Evolutionary conservation across 2,329 filamentous ascomycete species (phyloP), one percentile per base, ranked within the genome.

Genomic region (Cladophialophora psammophila): DNA sequence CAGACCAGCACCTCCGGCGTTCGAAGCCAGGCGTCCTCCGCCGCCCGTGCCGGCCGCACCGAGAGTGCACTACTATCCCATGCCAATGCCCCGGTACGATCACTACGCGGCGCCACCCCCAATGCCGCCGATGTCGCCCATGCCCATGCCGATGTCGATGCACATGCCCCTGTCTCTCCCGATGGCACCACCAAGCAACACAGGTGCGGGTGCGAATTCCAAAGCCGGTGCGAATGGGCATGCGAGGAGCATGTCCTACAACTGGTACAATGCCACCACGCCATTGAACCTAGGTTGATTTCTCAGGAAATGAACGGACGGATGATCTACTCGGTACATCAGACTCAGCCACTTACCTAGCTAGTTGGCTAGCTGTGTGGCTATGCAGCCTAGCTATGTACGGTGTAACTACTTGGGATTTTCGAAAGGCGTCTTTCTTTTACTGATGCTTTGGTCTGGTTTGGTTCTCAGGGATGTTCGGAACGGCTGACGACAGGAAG

Each of bases 231-330:
- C 42, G 13, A 65, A 36, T 38, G n/a, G n/a, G n/a, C n/a, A n/a
- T n/a, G 66, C 54, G 18, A 59, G 68, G 53, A 68, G 66, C 50
- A 40, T 70, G 45, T 68, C 65, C n/a, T 70, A 68, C 56, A 68
- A 58, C 54, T 70, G 68, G 68, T 70, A 70, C 53, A 70, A 70
- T 63, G 68, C 68, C 10, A 70, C 68, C 6, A 70, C 68, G 40
- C 68, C 68, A 13, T 57, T 70, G 63, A 70, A 68, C 38, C 35
- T 70, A 50, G 59, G 60, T 48, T 60, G 50, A 26, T 38, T 53
- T 40, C 9, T 42, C 5, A 26, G 15, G 5, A 12, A 10, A 15
- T 40, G 55, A 26, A 1, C 15, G 40, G 26, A 52, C 20, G 20
- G 20, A 15, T 60, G 34, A 13, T n/a, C 2, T 53, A 26, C 13